Base-by-base conservation (phyloP, 257 asterid genomes). In the Knoxia roxburghii region DNA sequence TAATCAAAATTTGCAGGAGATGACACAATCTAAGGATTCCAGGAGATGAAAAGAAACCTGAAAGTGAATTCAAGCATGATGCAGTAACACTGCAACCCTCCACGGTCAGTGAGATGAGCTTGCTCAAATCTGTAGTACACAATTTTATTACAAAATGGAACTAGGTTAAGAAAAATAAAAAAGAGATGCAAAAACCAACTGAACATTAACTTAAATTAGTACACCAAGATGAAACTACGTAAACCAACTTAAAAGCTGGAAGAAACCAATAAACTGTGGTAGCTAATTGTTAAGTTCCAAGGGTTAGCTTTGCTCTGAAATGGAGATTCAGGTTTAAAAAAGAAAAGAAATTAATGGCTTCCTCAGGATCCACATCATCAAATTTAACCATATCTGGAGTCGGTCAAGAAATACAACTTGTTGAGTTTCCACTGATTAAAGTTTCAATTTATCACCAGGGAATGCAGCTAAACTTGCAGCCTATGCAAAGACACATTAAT, bases 11-110 rank as follows among this genome's bases (percentile, higher is more conserved):
- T n/a, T 26, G 54, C 3, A 39, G 40, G n/a, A n/a, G n/a, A n/a
- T n/a, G n/a, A n/a, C n/a, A n/a, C n/a, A 17, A 58, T 3, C 49
- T 12, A 49, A 13, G 8, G 17, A 1, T 0, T 7, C 8, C 3
- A 24, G 10, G 35, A 51, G 39, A 65, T 12, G 5, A 17, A 40
- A 62, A 33, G 2, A 15, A 24, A 89, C 98, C 98, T 84, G 96
- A 80, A 71, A 91, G 81, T 40, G 89, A 75, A 76, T 89, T 90
- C 82, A 91, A 78, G 78, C 98, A 91, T 29, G 90, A 83, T n/a
- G 92, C 82, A 55, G 95, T 82, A 35, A 91, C 84, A 54, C 83
- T 84, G 81, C 95, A 89, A 73, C 95, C 96, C 77, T 91, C 98
- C 90, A 91, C 72, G 73, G 83, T 85, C 81, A 91, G 75, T 63